Conservation (phyloP, 108 stramenopile species). For the Nannochloropsis granulata region DNA sequence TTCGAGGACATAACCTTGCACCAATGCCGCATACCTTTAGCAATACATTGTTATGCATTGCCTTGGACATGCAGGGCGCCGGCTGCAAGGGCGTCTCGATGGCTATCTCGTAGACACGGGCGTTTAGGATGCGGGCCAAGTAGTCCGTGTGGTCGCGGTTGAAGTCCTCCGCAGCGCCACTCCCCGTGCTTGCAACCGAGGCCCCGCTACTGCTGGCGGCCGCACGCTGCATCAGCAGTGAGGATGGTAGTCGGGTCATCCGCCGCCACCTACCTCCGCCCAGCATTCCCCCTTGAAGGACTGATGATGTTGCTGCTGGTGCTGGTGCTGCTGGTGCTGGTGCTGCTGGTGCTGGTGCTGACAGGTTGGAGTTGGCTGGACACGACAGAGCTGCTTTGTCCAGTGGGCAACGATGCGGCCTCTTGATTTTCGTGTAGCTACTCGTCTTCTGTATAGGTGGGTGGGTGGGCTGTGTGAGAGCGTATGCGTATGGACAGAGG, state of each 20-base stretch:
- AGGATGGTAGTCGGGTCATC: not conserved
- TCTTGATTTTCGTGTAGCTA: no score
- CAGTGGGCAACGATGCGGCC: no score
- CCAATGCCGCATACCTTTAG: slow-evolving; percentile 4
- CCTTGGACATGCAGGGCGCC: slow-evolving; percentile 47
- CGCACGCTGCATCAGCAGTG: not conserved
- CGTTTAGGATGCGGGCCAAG: slow-evolving; percentile 65
- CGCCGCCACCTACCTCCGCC: not conserved
- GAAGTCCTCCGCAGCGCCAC: not conserved
- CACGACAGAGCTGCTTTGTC: no score
- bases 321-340: not conserved
- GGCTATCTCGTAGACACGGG: slow-evolving; percentile 85
- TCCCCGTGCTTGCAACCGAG: not conserved
- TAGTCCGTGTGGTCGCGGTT: slow-evolving; percentile 27
- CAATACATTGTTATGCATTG: slow-evolving; percentile 41
- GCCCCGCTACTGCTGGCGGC: not conserved
- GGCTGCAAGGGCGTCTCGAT: slow-evolving; percentile 81
- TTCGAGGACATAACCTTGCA: not conserved
- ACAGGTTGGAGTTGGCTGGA: no score
- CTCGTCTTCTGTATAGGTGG: no score
- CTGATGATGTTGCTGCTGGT: not conserved
- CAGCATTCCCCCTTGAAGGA: not conserved
- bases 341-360: not conserved
- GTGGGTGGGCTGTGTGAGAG: no score
- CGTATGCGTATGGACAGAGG: no score